Conservation (phyloP, 2,329 filamentous ascomycete species). For the Aureobasidium sp. region DNA sequence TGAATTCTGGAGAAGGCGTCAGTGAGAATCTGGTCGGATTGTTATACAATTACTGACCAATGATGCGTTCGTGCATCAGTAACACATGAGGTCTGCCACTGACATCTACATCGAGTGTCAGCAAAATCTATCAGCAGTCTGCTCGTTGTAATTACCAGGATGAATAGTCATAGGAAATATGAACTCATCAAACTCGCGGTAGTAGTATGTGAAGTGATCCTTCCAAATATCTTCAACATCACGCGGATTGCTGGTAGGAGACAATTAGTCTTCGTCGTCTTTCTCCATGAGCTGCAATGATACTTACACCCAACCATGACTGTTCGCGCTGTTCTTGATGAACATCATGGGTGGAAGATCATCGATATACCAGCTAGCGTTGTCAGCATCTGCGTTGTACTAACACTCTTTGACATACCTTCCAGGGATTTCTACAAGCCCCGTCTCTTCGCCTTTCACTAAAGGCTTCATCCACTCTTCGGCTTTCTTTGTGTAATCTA, state of each 20-base stretch:
- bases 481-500: slow-evolving; percentile 57
- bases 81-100: slow-evolving; percentile 65
- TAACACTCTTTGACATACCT: slow-evolving; percentile 34
- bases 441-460: slow-evolving; percentile 52
- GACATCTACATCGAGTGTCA: slow-evolving; percentile 44
- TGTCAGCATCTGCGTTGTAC: neutral
- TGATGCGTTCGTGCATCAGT: slow-evolving; percentile 63
- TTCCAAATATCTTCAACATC: slow-evolving; percentile 58
- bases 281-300: neutral
- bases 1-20: slow-evolving; percentile 53
- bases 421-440: slow-evolving; percentile 58
- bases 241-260: slow-evolving; percentile 34
- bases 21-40: slow-evolving; percentile 2
- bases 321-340: slow-evolving; percentile 58
- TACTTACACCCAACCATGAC: slow-evolving; percentile 51
- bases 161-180: slow-evolving; percentile 73
- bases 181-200: slow-evolving; percentile 69
- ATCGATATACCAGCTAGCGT: slow-evolving; percentile 19
- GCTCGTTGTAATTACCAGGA: slow-evolving; percentile 35
- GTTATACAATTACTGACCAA: neutral
- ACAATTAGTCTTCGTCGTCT: neutral
- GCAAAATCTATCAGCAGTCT: neutral
- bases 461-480: slow-evolving; percentile 62
- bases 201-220: slow-evolving; percentile 67
- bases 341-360: slow-evolving; percentile 66